Evolutionary conservation across 345 rosid genomes (phyloP).

Genomic region (Erucastrum elatum): DNA sequence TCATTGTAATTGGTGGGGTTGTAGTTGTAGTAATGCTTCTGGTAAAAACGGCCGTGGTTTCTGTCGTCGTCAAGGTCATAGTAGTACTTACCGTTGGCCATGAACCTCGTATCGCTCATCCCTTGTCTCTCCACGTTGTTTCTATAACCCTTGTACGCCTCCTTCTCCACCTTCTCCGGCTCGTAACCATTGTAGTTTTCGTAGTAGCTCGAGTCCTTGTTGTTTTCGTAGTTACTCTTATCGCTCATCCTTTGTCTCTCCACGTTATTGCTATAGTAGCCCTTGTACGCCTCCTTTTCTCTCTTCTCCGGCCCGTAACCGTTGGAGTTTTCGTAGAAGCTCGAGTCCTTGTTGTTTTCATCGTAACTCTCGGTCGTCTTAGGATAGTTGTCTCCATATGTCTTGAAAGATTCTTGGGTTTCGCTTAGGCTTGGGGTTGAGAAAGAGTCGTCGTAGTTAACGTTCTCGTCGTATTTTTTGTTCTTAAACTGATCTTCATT

Average conservation of each 20-base stretch:
- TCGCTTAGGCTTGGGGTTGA: constrained; percentile 33
- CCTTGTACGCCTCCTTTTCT: constrained; percentile 21
- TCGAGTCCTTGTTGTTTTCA: constrained; percentile 17
- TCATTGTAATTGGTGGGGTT: constrained; percentile 20
- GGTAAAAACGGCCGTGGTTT: constrained; percentile 37
- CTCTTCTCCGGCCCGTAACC: constrained; percentile 16
- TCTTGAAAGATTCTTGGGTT: constrained; percentile 30
- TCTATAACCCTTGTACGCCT: constrained; percentile 17
- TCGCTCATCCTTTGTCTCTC: constrained; percentile 21
- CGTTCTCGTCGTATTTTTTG: constrained; percentile 21
- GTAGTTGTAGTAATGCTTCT: constrained; percentile 27
- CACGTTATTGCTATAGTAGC: constrained; percentile 22
- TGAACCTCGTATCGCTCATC: constrained; percentile 43
- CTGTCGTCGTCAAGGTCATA: constrained; percentile 36
- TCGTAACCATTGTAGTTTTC: constrained; percentile 14
- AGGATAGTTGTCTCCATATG: constrained; percentile 11
- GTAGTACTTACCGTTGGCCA: constrained; percentile 44
- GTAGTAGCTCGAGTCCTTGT: background rate
- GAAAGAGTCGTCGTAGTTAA: constrained; percentile 31
- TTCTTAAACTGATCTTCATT: constrained; percentile 16
- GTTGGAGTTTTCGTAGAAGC: constrained; percentile 12
- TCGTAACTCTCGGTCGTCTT: constrained; percentile 25
- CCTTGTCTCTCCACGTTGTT: constrained; percentile 35
- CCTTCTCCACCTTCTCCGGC: constrained; percentile 5
- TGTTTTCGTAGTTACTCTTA: constrained; percentile 10